Base-by-base conservation (phyloP, 202 grass and related monocot species). In the Elaeis oleifera region DNA sequence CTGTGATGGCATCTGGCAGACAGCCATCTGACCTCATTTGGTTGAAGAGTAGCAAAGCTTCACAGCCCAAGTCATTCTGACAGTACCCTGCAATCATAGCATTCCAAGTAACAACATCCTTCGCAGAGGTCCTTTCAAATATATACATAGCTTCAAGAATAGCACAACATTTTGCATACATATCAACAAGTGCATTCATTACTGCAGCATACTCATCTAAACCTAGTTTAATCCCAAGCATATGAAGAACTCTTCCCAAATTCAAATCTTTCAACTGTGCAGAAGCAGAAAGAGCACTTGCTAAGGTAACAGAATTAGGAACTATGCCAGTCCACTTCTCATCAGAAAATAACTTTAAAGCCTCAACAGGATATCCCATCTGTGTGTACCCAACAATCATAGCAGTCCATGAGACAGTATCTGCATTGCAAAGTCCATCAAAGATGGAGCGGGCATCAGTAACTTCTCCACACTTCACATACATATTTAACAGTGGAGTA, bases 331-430 rank as follows among this genome's bases (percentile, higher is more conserved):
- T 1, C 16, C 75, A 79, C 23, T 71, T 82, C 36, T 66, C 53
- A 73, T 80, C 49, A 18, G 31, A 1, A 27, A 90, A 90, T 58
- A 90, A 51, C 4, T 50, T 23, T 20, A 90, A 6, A n/a, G 87
- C 86, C 56, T 82, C 82, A 22, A 74, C 65, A 52, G 81, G 86
- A 11, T 19, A 69, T 58, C 69, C 56, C 7, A 69, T 82, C 61
- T 85, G 86, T 23, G 79, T 71, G 53, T 85, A 85, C 0, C 86
- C 82, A 50, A 85, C 82, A 58, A 90, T 82, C 86, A 90, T 85
- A 1, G 86, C 78, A 2, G 82, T 85, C 86, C 86, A 85, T 15
- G 84, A 39, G 60, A 90, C 65, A 73, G 82, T 20, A 32, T 82
- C 82, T 48, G 76, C 21, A 55, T 44, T 48, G 23, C 5, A 9